phyloP scores from a whole-genome alignment of 352 stramenopile species.

The Pelagophyceae sp. region DNA sequence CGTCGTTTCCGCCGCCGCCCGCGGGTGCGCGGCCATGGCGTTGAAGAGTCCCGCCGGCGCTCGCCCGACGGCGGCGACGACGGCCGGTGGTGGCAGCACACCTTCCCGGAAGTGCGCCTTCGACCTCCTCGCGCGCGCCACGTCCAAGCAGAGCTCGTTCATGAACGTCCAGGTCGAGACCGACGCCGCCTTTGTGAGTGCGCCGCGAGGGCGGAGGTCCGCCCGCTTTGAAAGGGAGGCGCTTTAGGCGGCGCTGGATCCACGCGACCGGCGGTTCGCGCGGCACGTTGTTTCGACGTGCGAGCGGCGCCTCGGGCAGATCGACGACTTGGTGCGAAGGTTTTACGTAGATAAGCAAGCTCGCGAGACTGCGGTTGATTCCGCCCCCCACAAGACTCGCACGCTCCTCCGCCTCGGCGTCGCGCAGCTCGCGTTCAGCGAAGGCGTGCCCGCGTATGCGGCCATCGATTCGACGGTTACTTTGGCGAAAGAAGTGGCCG shows the following conservation, averaged over 20 bases:
- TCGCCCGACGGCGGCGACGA: no score
- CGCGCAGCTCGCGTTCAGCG: conserved; percentile 48
- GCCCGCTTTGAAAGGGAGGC: no score
- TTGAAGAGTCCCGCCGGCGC: no score
- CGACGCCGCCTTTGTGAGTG: no score
- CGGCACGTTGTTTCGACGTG: conserved; percentile 45
- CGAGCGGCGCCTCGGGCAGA: conserved; percentile 47
- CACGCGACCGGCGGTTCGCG: conserved; percentile 46
- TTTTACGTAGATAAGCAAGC: conserved; percentile 30
- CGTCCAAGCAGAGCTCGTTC: no score
- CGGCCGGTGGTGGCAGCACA: no score
- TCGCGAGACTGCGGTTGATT: neutral
- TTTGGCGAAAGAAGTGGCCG: conserved; percentile 33
- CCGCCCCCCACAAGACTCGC: neutral
- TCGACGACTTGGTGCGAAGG: conserved; percentile 42
- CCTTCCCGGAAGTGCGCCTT: no score
- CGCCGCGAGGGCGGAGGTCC: no score
- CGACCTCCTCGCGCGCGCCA: no score
- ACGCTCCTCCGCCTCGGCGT: conserved; percentile 38
- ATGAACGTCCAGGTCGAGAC: no score
- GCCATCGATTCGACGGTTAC: conserved; percentile 51
- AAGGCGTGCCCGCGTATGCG: conserved; percentile 38
- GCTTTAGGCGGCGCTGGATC: conserved; percentile 30
- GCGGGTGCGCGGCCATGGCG: no score
- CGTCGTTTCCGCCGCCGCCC: no score